Evolutionary conservation across 2,329 filamentous ascomycete genomes (phyloP).

Genomic region (Aspergillus arachidicola): DNA sequence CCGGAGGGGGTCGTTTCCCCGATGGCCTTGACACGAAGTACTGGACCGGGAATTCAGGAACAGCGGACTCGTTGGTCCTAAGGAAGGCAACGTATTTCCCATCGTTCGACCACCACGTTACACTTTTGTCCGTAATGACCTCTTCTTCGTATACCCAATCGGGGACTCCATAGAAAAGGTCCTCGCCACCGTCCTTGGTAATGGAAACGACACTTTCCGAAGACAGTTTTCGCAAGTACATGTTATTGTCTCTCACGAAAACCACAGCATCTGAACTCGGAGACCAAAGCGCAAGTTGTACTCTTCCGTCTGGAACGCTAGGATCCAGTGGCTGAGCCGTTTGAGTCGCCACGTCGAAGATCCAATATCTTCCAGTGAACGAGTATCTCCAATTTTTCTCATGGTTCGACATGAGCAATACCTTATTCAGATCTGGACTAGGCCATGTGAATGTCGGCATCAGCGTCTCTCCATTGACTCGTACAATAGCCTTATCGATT

Average conservation of each 20-base stretch:
- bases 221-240: conserved; percentile 73
- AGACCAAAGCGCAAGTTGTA: conserved; percentile 89
- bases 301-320: conserved; percentile 60
- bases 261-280: conserved; percentile 82
- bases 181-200: conserved; percentile 80
- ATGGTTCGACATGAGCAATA: conserved; percentile 74
- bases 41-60: conserved; percentile 89
- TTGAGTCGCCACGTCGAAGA: conserved; percentile 86
- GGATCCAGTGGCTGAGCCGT: conserved; percentile 76
- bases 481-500: conserved; percentile 70
- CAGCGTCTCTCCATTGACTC: conserved; percentile 59
- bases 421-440: conserved; percentile 81
- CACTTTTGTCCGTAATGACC: conserved; percentile 76
- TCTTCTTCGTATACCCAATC: conserved; percentile 97
- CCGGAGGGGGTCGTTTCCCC: conserved; percentile 65
- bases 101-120: conserved; percentile 93
- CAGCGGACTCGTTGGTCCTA: conserved; percentile 87
- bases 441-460: conserved; percentile 68
- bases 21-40: conserved; percentile 90
- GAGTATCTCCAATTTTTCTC: conserved; percentile 89
- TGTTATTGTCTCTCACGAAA: conserved; percentile 89
- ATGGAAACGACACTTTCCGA: conserved; percentile 68
- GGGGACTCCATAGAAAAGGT: conserved; percentile 93
- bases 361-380: conserved; percentile 82
- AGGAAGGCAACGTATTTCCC: conserved; percentile 89